These are phyloP conservation scores for Rutstroemia sp. DNA, from an alignment of 2,329 filamentous ascomycete genomes.

Conservation along the genomic window DNA sequence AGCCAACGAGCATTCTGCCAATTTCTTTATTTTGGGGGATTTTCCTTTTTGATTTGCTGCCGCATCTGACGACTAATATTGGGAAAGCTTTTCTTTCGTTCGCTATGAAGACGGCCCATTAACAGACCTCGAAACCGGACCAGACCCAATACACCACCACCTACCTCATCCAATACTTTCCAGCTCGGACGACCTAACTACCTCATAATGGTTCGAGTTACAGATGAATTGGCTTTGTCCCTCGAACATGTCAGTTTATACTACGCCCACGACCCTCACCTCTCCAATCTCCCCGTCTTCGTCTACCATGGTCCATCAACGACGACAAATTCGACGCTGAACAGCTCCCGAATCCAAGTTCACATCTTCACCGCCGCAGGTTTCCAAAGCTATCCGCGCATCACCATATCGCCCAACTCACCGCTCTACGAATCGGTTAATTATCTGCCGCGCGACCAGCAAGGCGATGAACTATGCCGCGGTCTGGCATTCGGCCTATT, in stretches of 20 bases:
- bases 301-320: slow-evolving; percentile 91
- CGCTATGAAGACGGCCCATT: slow-evolving; percentile 6
- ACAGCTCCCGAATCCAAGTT: slow-evolving; percentile 88
- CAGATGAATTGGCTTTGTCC: slow-evolving; percentile 68
- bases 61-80: neutral
- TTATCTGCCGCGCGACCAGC: slow-evolving; percentile 83
- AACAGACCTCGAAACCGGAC: slow-evolving; percentile 5
- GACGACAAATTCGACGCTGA: slow-evolving; percentile 77
- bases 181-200: slow-evolving; percentile 19
- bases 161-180: slow-evolving; percentile 14
- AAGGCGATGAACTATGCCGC: slow-evolving; percentile 88
- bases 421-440: slow-evolving; percentile 86
- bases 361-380: slow-evolving; percentile 88
- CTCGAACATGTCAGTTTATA: slow-evolving; percentile 80
- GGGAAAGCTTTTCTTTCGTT: neutral
- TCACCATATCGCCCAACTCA: slow-evolving; percentile 89
- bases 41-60: neutral
- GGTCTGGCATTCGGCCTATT: slow-evolving; percentile 85
- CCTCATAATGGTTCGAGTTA: slow-evolving; percentile 71
- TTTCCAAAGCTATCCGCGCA: slow-evolving; percentile 79
- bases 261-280: slow-evolving; percentile 77
- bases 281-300: slow-evolving; percentile 73
- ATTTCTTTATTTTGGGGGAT: neutral
- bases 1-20: too few relatives aligned
- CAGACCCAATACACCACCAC: neutral